phyloP scores from a whole-genome alignment of 2,329 filamentous ascomycete genomes.

The Colletotrichum agaves region DNA sequence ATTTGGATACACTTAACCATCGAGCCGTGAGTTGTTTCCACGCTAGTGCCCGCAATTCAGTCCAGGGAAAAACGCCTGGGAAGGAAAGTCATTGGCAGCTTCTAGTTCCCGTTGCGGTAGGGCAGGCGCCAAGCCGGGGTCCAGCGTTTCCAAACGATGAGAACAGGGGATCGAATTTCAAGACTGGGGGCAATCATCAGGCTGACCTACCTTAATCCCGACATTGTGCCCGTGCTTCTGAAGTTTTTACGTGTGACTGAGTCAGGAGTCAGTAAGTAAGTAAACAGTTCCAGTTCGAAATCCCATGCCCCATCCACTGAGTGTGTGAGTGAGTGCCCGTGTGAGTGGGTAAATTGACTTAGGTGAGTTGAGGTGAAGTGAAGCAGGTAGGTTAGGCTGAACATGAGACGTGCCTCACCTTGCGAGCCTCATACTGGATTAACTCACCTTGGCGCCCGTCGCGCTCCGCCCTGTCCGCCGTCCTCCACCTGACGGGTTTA shows the following conservation, averaged over 20 bases:
- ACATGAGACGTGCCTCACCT: constrained; percentile 13
- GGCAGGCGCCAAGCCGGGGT: constrained; percentile 18
- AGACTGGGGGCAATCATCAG: constrained; percentile 1
- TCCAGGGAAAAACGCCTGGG: constrained; percentile 4
- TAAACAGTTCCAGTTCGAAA: background rate
- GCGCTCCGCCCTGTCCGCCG: constrained; percentile 34
- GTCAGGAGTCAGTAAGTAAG: too few species aligned
- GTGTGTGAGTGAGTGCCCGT: background rate
- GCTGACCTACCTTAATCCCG: background rate
- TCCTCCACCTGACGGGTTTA: constrained; percentile 15
- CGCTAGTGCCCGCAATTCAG: background rate
- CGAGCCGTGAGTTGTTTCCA: background rate
- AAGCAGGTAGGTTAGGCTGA: background rate
- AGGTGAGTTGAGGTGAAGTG: too few species aligned
- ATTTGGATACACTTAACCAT: too few species aligned
- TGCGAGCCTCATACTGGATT: background rate
- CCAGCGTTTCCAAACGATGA: constrained; percentile 12
- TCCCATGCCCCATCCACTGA: too few species aligned
- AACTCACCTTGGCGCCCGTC: background rate
- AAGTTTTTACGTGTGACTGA: background rate
- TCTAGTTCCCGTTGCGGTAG: constrained; percentile 10
- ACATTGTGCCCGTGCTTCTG: background rate
- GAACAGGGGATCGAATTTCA: constrained; percentile 8
- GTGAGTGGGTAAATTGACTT: background rate
- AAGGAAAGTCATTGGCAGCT: constrained; percentile 8